Evolutionary conservation across 257 asterid genomes (phyloP).

Genomic region (Capsicum baccatum): DNA sequence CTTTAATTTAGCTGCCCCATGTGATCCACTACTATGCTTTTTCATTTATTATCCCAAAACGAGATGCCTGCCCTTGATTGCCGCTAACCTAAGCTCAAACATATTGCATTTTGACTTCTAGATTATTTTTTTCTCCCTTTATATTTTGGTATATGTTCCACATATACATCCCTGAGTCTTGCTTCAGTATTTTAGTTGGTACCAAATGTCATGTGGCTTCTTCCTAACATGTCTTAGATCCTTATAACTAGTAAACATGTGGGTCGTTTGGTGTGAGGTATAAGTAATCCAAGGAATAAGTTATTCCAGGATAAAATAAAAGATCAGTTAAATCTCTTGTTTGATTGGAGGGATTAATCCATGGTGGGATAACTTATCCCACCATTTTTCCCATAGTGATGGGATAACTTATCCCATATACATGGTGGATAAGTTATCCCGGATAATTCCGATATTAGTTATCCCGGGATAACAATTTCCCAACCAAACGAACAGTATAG

Average conservation of each 20-base stretch:
- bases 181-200: not conserved
- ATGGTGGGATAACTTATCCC: too few species aligned
- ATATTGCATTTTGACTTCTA: not conserved
- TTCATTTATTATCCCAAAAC: not conserved
- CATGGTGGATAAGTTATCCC: too few species aligned
- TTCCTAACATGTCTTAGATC: not conserved
- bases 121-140: not conserved
- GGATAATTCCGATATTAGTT: too few species aligned
- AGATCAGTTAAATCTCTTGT: too few species aligned
- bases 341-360: too few species aligned
- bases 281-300: too few species aligned
- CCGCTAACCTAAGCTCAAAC: not conserved
- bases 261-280: too few species aligned
- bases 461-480: too few species aligned
- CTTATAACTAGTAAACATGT: not conserved
- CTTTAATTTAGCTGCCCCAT: not conserved
- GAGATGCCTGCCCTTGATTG: not conserved
- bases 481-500: too few species aligned
- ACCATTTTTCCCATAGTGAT: too few species aligned
- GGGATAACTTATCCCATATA: too few species aligned
- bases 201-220: not conserved
- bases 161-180: not conserved
- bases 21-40: not conserved
- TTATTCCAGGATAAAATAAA: too few species aligned
- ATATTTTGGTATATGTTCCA: not conserved